phyloP scores from a whole-genome alignment of 441 rosid species.

The Arabidopsis hybrid region DNA sequence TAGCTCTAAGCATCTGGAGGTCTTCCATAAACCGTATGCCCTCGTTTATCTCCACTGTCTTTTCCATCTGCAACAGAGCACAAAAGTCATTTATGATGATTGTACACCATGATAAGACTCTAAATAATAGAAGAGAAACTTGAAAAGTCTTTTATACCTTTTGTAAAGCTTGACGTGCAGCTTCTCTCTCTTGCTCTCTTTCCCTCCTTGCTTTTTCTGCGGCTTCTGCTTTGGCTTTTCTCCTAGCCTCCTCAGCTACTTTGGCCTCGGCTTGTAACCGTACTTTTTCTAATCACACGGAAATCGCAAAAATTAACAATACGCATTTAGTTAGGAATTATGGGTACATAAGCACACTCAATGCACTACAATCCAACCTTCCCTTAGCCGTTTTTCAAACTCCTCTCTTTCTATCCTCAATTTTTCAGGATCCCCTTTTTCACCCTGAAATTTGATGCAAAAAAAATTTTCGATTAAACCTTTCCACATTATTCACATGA shows the following conservation, averaged over 20 bases:
- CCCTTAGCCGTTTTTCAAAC: conserved; percentile 75
- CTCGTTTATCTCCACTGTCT: conserved; percentile 87
- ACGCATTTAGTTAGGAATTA: conserved; percentile 3
- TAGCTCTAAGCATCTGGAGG: conserved; percentile 73
- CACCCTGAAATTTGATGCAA: conserved; percentile 58
- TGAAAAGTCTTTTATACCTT: conserved; percentile 51
- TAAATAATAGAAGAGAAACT: not conserved
- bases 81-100: conserved; percentile 15
- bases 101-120: not conserved
- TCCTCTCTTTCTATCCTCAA: conserved; percentile 76
- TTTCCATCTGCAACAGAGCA: conserved; percentile 77
- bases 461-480: conserved; percentile 4
- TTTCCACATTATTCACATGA: not conserved
- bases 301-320: conserved; percentile 2
- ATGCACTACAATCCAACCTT: conserved; percentile 58
- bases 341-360: conserved; percentile 8
- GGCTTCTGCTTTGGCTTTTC: conserved; percentile 80
- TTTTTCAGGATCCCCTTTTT: conserved; percentile 82
- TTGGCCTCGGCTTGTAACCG: conserved; percentile 85
- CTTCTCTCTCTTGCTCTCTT: conserved; percentile 89
- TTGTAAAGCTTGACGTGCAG: conserved; percentile 84
- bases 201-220: conserved; percentile 77
- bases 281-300: conserved; percentile 65
- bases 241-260: conserved; percentile 85
- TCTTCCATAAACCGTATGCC: conserved; percentile 81